These are phyloP conservation scores for Beauveria rudraprayagi DNA, from an alignment of 2,329 filamentous ascomycete species.

Conservation along the genomic window DNA sequence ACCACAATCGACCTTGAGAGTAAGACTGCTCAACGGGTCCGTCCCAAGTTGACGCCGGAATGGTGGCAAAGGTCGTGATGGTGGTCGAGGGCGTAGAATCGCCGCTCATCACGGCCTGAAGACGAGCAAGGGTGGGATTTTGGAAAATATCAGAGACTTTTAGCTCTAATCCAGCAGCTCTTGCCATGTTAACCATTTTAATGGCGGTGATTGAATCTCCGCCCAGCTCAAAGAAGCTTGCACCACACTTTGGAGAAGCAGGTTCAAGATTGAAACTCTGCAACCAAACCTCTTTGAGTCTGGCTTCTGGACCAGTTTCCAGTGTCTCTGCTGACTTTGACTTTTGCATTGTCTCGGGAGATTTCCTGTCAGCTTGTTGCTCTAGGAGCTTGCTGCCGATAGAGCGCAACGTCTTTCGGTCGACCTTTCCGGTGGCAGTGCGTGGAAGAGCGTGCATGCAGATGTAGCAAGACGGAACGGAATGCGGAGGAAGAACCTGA, in stretches of 20 bases:
- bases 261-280: conserved; percentile 1
- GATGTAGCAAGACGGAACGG: conserved; percentile 7
- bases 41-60: background rate
- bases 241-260: background rate
- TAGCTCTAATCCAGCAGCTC: background rate
- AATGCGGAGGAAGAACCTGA: conserved; percentile 1
- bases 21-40: conserved; percentile 18
- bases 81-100: background rate
- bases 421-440: conserved; percentile 9
- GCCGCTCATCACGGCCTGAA: background rate
- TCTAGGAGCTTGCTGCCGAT: background rate
- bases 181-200: conserved; percentile 10
- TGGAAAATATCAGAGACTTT: background rate
- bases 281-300: background rate
- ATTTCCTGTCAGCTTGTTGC: background rate
- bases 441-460: conserved; percentile 5
- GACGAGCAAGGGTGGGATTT: background rate
- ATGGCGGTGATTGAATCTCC: background rate
- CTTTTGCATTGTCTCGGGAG: too few species aligned
- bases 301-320: background rate
- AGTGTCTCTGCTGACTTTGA: background rate
- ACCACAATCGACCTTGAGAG: conserved; percentile 18
- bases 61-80: background rate
- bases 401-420: conserved; percentile 5
- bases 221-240: conserved; percentile 1